phyloP scores from a whole-genome alignment of 2,329 filamentous ascomycete species.

The Fusarium veterinarium region DNA sequence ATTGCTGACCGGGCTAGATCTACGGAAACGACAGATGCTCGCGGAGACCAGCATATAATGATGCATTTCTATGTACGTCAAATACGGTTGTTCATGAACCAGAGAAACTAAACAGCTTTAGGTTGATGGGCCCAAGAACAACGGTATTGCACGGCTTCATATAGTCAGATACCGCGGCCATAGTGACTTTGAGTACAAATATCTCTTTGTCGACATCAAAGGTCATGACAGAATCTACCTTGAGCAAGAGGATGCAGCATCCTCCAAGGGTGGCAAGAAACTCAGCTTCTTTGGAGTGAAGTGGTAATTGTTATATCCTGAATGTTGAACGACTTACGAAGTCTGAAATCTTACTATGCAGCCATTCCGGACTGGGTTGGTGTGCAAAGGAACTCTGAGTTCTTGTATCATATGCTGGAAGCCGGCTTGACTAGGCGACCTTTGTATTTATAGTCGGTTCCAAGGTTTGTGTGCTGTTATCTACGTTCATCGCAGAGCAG shows the following conservation, averaged over 20 bases:
- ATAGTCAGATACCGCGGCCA: constrained; percentile 76
- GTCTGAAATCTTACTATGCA: too few species aligned
- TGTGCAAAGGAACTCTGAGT: neutral
- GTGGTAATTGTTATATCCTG: constrained; percentile 55
- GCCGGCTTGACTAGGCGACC: neutral
- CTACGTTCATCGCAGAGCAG: neutral
- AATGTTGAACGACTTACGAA: neutral
- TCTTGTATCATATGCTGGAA: constrained; percentile 29
- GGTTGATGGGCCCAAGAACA: constrained; percentile 81
- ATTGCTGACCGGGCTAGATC: constrained; percentile 62
- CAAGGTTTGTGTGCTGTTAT: neutral
- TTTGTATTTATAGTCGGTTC: constrained; percentile 16
- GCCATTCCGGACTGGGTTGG: neutral
- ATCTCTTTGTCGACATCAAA: constrained; percentile 82
- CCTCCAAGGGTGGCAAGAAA: constrained; percentile 53
- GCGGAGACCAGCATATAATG: constrained; percentile 81
- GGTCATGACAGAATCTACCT: constrained; percentile 75
- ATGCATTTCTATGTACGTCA: constrained; percentile 84
- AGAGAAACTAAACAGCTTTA: constrained; percentile 47
- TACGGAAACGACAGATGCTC: constrained; percentile 74
- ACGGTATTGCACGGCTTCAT: constrained; percentile 81
- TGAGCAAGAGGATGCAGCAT: constrained; percentile 66
- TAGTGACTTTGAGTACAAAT: constrained; percentile 79
- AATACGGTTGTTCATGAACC: neutral
- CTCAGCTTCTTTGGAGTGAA: constrained; percentile 72